These are phyloP conservation scores for Adansonia gregorii DNA, from an alignment of 441 rosid species.

Conservation along the genomic window DNA sequence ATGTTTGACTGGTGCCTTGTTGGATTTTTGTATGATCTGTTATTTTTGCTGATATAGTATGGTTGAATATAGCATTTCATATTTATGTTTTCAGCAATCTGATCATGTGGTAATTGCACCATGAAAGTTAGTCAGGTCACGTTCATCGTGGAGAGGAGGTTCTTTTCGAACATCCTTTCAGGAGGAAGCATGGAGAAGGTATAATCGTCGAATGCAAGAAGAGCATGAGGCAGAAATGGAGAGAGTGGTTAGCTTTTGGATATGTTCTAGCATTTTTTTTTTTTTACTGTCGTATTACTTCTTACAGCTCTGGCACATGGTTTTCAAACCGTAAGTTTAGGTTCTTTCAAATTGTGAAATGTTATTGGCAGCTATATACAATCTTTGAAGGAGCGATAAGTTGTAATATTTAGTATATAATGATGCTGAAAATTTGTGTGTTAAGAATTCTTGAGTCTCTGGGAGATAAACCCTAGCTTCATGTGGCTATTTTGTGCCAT, in stretches of 20 bases:
- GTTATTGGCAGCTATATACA: background rate
- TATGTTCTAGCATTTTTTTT: background rate
- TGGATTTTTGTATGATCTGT: background rate
- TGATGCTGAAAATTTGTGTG: background rate
- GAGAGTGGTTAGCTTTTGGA: slow-evolving; percentile 75
- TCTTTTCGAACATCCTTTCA: slow-evolving; percentile 77
- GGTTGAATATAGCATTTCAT: background rate
- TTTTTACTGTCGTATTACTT: background rate
- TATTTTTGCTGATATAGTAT: background rate
- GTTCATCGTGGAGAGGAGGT: slow-evolving; percentile 51
- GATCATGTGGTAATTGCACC: slow-evolving; percentile 33
- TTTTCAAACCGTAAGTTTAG: background rate
- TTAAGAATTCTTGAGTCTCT: background rate
- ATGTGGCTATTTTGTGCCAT: background rate
- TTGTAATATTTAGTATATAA: background rate
- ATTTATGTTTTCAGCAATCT: slow-evolving; percentile 18
- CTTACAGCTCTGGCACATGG: background rate
- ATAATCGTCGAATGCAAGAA: slow-evolving; percentile 89
- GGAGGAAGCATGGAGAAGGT: slow-evolving; percentile 88
- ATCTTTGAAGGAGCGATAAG: background rate
- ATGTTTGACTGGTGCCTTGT: background rate
- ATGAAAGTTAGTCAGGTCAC: slow-evolving; percentile 66
- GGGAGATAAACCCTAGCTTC: background rate
- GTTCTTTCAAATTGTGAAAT: background rate
- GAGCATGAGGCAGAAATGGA: slow-evolving; percentile 95